These are phyloP conservation scores for Fomes fomentarius DNA, from an alignment of 1,284 basidiomycete species.

Conservation along the genomic window DNA sequence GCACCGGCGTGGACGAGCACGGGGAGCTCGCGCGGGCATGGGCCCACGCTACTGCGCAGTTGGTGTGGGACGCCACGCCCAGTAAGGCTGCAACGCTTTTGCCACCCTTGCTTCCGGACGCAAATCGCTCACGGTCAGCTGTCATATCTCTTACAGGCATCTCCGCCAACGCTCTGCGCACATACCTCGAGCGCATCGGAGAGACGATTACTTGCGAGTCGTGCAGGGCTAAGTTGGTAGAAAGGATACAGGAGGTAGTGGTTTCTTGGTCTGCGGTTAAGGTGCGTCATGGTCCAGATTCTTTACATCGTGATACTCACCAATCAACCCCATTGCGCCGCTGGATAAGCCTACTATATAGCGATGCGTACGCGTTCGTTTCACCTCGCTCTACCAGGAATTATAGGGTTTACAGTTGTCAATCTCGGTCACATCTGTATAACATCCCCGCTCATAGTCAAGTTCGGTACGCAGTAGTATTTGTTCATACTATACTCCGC, in stretches of 20 bases:
- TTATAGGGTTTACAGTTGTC: too few species aligned
- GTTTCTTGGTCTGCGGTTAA: slow-evolving; percentile 75
- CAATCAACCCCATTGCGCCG: too few species aligned
- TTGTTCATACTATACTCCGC: too few species aligned
- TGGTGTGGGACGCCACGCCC: slow-evolving; percentile 40
- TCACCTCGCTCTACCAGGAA: too few species aligned
- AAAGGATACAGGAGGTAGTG: slow-evolving; percentile 64
- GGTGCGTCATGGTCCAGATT: slow-evolving; percentile 37
- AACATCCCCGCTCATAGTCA: too few species aligned
- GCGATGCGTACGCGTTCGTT: too few species aligned
- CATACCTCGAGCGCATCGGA: slow-evolving; percentile 31
- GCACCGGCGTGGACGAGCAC: slow-evolving; percentile 31
- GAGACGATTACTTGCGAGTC: slow-evolving; percentile 40
- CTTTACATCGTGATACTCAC: too few species aligned
- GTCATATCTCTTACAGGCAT: slow-evolving; percentile 25
- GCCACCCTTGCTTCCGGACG: background rate
- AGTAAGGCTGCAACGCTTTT: slow-evolving; percentile 26
- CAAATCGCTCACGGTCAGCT: slow-evolving; percentile 4
- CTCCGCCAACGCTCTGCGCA: slow-evolving; percentile 28
- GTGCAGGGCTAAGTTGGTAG: slow-evolving; percentile 58
- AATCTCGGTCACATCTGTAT: too few species aligned
- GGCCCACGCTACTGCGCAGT: slow-evolving; percentile 38
- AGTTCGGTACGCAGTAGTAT: too few species aligned
- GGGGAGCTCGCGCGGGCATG: slow-evolving; percentile 36
- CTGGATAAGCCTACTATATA: background rate